These are phyloP conservation scores for Podila clonocystis DNA, from an alignment of 192 early-diverging fungal genomes.

Conservation along the genomic window DNA sequence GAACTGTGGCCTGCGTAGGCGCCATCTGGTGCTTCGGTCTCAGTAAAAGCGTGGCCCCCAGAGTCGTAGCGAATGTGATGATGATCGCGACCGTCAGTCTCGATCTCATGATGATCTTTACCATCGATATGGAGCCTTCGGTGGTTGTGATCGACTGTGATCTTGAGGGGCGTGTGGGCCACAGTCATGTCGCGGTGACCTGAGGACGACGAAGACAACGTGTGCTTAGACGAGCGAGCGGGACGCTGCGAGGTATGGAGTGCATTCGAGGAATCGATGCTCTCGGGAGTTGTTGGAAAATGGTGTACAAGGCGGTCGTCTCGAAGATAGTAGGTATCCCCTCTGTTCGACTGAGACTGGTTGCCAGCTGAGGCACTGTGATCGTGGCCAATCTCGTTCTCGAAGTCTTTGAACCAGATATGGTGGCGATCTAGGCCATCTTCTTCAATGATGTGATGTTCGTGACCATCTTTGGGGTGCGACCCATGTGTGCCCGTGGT, in stretches of 20 bases:
- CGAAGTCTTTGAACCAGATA: slow-evolving; percentile 17
- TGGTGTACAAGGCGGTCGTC: too few relatives aligned
- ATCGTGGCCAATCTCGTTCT: neutral
- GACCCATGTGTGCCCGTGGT: neutral
- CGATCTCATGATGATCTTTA: slow-evolving; percentile 6
- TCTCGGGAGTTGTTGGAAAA: too few relatives aligned
- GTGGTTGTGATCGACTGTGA: slow-evolving; percentile 3
- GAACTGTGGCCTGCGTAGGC: too few relatives aligned
- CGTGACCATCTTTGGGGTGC: slow-evolving; percentile 9
- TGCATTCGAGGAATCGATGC: too few relatives aligned
- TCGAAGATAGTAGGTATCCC: neutral
- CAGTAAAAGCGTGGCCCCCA: neutral
- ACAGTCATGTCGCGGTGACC: too few relatives aligned
- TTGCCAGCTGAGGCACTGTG: neutral
- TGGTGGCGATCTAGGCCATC: slow-evolving; percentile 32
- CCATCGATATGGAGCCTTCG: slow-evolving; percentile 6
- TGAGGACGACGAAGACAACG: too few relatives aligned
- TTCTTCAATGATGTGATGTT: slow-evolving; percentile 14
- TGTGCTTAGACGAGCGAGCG: too few relatives aligned
- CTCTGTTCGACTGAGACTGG: neutral
- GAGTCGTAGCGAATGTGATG: slow-evolving; percentile 18
- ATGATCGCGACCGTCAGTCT: slow-evolving; percentile 17
- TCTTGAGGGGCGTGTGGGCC: slow-evolving; percentile 2
- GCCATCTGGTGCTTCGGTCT: neutral
- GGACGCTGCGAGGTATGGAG: too few relatives aligned